These are phyloP conservation scores for Clonostachys rhizophaga DNA, from an alignment of 2,329 filamentous ascomycete species.

Conservation along the genomic window DNA sequence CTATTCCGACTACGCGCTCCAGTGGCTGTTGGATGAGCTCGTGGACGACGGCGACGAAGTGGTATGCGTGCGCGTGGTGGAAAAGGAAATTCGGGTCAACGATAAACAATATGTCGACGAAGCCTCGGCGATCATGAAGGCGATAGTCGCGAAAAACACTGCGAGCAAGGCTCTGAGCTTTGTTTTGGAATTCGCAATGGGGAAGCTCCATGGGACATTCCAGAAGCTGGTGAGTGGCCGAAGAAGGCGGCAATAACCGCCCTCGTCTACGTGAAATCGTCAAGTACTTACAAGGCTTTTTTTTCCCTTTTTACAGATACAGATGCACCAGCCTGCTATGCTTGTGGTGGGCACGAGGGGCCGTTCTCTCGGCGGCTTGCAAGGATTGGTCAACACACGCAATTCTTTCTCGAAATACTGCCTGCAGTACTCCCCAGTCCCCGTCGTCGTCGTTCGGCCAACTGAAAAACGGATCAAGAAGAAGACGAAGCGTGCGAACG, in stretches of 20 bases:
- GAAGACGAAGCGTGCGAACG: slow-evolving; percentile 77
- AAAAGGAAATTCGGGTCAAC: slow-evolving; percentile 71
- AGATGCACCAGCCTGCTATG: slow-evolving; percentile 87
- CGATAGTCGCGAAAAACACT: slow-evolving; percentile 73
- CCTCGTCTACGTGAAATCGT: slow-evolving; percentile 1
- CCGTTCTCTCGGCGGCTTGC: slow-evolving; percentile 77
- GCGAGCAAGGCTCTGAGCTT: slow-evolving; percentile 80
- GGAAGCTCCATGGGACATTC: slow-evolving; percentile 86
- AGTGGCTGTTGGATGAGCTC: slow-evolving; percentile 88
- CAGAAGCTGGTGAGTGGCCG: slow-evolving; percentile 69
- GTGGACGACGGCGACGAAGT: slow-evolving; percentile 93
- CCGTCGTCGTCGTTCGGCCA: slow-evolving; percentile 87
- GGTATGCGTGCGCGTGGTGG: slow-evolving; percentile 82
- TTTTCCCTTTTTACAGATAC: slow-evolving; percentile 54
- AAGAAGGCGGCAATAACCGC: background rate
- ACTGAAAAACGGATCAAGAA: slow-evolving; percentile 86
- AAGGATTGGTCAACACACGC: slow-evolving; percentile 70
- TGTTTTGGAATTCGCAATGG: slow-evolving; percentile 81
- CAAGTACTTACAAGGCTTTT: background rate
- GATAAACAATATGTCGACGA: slow-evolving; percentile 71
- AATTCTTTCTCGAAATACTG: slow-evolving; percentile 95
- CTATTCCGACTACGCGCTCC: slow-evolving; percentile 87
- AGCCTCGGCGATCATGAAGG: slow-evolving; percentile 68
- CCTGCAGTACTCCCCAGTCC: slow-evolving; percentile 86
- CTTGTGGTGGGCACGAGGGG: slow-evolving; percentile 87